Conservation (phyloP, 2,329 filamentous ascomycete genomes). For the Ophiostoma sp. region DNA sequence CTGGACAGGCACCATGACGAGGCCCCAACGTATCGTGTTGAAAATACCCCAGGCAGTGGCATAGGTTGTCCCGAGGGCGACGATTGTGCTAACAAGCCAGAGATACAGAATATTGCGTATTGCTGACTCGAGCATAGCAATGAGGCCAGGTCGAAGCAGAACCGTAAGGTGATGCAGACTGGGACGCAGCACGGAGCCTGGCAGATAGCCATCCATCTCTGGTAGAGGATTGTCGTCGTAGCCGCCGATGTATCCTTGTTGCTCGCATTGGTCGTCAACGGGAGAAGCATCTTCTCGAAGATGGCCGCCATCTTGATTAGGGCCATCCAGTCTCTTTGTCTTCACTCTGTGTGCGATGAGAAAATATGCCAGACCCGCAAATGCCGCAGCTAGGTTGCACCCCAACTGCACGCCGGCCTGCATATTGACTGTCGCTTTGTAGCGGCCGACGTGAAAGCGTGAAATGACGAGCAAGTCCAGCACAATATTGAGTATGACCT, state of each 20-base stretch:
- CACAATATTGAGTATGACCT: constrained; percentile 66
- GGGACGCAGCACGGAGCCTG: constrained; percentile 33
- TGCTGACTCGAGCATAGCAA: constrained; percentile 64
- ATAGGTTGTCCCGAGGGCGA: constrained; percentile 63
- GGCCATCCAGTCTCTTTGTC: not conserved
- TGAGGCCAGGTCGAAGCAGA: constrained; percentile 57
- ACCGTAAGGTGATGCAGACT: constrained; percentile 48
- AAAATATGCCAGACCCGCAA: constrained; percentile 62
- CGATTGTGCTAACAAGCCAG: constrained; percentile 66
- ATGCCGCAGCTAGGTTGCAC: constrained; percentile 58
- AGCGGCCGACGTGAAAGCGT: constrained; percentile 58
- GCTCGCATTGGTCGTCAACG: not conserved
- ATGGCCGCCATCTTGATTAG: not conserved
- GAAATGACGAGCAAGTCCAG: constrained; percentile 68
- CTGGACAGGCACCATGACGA: constrained; percentile 72
- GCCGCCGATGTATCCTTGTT: not conserved
- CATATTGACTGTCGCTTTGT: constrained; percentile 59
- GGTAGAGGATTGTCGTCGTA: not conserved
- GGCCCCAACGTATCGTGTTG: constrained; percentile 71
- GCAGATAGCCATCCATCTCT: not conserved
- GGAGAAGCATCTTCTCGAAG: not conserved
- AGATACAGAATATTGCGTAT: constrained; percentile 69
- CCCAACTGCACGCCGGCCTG: constrained; percentile 64
- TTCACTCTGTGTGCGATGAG: constrained; percentile 37
- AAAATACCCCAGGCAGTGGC: constrained; percentile 74